Conservation (phyloP, 441 rosid genomes). For the Syzygium malaccense region DNA sequence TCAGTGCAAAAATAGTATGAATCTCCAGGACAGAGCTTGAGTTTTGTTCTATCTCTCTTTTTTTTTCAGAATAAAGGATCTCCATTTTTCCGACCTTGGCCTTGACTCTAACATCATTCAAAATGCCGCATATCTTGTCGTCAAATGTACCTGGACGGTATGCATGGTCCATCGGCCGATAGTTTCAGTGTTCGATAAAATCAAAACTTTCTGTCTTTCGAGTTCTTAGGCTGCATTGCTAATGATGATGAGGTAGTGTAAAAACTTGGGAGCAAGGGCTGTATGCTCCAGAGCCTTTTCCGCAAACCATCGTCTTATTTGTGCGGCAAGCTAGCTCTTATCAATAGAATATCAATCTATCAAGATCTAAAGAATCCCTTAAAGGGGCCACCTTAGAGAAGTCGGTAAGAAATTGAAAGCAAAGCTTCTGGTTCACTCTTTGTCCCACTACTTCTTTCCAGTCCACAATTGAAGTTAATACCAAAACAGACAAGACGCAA, state of each 20-base stretch:
- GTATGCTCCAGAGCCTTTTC: not conserved
- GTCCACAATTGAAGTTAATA: not conserved
- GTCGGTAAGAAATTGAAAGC: not conserved
- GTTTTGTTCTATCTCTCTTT: not conserved
- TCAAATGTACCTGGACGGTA: not conserved
- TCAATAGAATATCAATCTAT: not conserved
- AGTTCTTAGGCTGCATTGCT: not conserved
- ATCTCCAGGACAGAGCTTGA: not conserved
- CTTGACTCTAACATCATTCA: not conserved
- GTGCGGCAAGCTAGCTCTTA: not conserved
- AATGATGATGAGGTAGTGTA: not conserved
- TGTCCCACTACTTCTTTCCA: not conserved
- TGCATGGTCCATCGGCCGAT: not conserved
- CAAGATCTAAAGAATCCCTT: not conserved
- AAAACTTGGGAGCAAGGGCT: not conserved
- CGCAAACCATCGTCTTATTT: not conserved
- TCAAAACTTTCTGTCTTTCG: not conserved
- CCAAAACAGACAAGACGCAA: not conserved
- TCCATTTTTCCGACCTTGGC: not conserved
- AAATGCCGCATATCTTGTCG: not conserved
- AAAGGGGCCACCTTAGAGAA: not conserved
- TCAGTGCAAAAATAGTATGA: not conserved
- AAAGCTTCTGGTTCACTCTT: not conserved
- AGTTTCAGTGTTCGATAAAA: not conserved
- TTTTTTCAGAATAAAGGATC: not conserved